Evolutionary conservation across 169 alveolate genomes (phyloP), one percentile per base, ranked within the genome.

Genomic region (Theileria sp.): DNA sequence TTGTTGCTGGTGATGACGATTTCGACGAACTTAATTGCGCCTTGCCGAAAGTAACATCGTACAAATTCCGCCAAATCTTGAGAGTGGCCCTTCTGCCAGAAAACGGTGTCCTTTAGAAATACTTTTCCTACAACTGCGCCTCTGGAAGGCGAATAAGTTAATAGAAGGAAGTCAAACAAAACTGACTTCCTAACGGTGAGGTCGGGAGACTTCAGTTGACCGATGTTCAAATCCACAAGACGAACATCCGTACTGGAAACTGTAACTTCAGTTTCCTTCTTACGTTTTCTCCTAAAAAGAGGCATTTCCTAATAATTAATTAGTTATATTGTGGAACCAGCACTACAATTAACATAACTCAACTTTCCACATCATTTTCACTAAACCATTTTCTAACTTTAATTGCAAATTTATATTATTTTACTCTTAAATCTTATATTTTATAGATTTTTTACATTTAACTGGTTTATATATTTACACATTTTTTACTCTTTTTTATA

Each of bases 41-140:
- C 72, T 21, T 64, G 25, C 23, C 38, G 1, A 6, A 38, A 15
- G 72, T 64, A 64, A 19, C 54, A 28, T 1, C 72, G 34, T n/a
- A 64, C 72, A 64, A 32, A 64, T 15, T 23, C 19, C 17, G 54
- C 32, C 50, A 28, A 26, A 8, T 64, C 72, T 13, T 3, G 17
- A 3, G 28, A 32, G 12, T 64, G 8, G 72, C 72, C 72, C 50
- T 30, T 64, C 25, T 64, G 38, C 72, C 72, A 64, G 44, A 64
- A 64, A 21, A 64, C 32, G n/a, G 38, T 23, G 49, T 64, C 51
- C 51, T 64, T 64, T 21, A 64, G 72, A 10, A 64, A 32, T 64
- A 64, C 72, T 21, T 64, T 64, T 3, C 32, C 72, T n/a, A 64
- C 72, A 17, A 23, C 23, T 3, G 72, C 50, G n/a, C 72, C 72